phyloP scores from a whole-genome alignment of 495 filamentous ascomycete species.

The Halenospora varia region DNA sequence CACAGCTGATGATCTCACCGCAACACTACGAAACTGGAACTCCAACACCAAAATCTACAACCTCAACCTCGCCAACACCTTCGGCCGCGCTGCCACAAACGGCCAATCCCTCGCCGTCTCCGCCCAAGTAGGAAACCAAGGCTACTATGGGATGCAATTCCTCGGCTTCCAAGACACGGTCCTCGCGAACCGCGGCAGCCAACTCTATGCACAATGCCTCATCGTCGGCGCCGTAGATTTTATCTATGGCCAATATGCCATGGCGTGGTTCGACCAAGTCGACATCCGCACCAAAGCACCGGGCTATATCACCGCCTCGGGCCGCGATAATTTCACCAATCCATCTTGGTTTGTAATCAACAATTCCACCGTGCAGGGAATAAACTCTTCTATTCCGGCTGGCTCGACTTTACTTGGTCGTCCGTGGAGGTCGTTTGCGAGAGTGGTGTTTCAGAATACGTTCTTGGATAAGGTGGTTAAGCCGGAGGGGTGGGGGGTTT shows the following conservation, averaged over 20 bases:
- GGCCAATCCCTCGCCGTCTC: not conserved
- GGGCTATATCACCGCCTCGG: conserved; percentile 15
- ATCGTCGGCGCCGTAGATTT: conserved; percentile 57
- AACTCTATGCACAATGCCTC: conserved; percentile 20
- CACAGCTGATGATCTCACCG: not conserved
- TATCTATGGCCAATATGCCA: conserved; percentile 40
- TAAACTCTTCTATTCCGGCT: not conserved
- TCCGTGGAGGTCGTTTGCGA: conserved; percentile 18
- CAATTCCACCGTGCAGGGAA: not conserved
- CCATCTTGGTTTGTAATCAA: conserved; percentile 22
- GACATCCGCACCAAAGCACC: conserved; percentile 27
- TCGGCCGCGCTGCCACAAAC: not conserved
- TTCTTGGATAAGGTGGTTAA: conserved; percentile 19
- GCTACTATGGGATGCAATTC: conserved; percentile 19
- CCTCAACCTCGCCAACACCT: not conserved
- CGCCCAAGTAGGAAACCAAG: not conserved
- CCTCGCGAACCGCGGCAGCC: conserved; percentile 14
- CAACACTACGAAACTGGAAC: not conserved
- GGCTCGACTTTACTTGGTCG: conserved; percentile 20
- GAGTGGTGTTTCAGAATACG: conserved; percentile 19
- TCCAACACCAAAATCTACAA: conserved; percentile 1
- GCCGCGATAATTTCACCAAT: conserved; percentile 27
- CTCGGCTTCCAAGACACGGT: conserved; percentile 26
- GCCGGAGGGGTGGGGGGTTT: conserved; percentile 21
- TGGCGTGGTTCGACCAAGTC: conserved; percentile 25